phyloP scores from a whole-genome alignment of 768 basidiomycete species.

The Suillus americanus region DNA sequence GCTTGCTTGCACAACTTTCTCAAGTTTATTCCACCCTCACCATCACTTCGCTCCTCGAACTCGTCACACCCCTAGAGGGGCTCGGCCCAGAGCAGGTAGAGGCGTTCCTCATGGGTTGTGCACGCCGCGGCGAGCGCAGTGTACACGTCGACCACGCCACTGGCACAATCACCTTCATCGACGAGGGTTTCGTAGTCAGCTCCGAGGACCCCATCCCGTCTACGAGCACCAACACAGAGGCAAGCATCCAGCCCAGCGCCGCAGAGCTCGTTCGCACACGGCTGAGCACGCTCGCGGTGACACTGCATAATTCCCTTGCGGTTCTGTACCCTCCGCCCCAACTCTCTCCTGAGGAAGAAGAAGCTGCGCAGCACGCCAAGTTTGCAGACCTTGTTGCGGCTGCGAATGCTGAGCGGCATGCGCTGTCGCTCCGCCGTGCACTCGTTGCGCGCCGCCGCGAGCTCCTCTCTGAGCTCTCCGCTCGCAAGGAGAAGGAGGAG shows the following conservation, averaged over 20 bases:
- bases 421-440: constrained; percentile 72
- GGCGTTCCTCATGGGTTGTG: constrained; percentile 91
- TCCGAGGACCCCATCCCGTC: constrained; percentile 34
- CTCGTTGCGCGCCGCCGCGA: constrained; percentile 85
- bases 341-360: constrained; percentile 47
- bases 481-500: constrained; percentile 88
- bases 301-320: constrained; percentile 69
- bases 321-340: constrained; percentile 46
- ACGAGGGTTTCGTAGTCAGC: constrained; percentile 61
- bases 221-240: constrained; percentile 30
- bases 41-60: constrained; percentile 70
- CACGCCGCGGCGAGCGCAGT: constrained; percentile 79
- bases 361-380: constrained; percentile 47
- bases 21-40: constrained; percentile 90
- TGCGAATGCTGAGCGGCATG: constrained; percentile 74
- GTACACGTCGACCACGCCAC: constrained; percentile 88
- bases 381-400: constrained; percentile 61
- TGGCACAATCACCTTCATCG: constrained; percentile 81
- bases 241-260: constrained; percentile 68
- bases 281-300: constrained; percentile 71
- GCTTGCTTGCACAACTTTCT: constrained; percentile 86
- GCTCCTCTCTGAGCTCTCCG: constrained; percentile 78
- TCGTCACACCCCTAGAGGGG: constrained; percentile 73
- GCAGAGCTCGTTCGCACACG: constrained; percentile 75
- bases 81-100: constrained; percentile 73